Evolutionary conservation across 441 rosid genomes (phyloP).

Genomic region (California macrophylla): DNA sequence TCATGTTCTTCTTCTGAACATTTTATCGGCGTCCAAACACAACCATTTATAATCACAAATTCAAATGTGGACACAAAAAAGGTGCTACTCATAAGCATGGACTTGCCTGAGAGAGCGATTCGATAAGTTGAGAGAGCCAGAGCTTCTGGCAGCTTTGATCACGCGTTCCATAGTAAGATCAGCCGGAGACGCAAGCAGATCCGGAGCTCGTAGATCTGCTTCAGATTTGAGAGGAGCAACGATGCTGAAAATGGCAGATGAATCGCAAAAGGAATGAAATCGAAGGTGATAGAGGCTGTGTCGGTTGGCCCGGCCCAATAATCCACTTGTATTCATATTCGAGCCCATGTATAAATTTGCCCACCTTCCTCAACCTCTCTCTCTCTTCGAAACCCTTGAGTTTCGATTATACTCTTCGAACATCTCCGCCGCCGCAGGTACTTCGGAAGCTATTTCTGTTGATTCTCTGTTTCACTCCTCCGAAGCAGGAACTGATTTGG

Average conservation of each 20-base stretch:
- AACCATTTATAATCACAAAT: background rate
- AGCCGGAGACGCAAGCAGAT: slow-evolving; percentile 2
- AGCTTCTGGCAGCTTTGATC: slow-evolving; percentile 67
- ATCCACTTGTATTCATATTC: background rate
- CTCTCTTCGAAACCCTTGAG: slow-evolving; percentile 1
- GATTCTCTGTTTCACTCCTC: background rate
- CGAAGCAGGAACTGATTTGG: background rate
- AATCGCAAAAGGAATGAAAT: background rate
- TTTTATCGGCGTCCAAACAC: background rate
- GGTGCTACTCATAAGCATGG: background rate
- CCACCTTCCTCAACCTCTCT: background rate
- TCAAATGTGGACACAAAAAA: background rate
- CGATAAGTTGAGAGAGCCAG: slow-evolving; percentile 87
- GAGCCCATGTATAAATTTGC: background rate
- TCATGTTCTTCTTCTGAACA: background rate
- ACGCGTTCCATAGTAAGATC: slow-evolving; percentile 54
- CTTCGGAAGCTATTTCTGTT: too few species aligned
- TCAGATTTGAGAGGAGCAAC: background rate
- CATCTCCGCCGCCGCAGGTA: background rate
- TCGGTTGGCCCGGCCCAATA: background rate
- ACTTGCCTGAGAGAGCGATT: slow-evolving; percentile 75
- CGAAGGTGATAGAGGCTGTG: background rate
- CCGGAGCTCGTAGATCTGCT: background rate
- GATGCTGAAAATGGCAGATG: slow-evolving; percentile 3
- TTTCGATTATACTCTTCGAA: background rate